phyloP scores from a whole-genome alignment of 345 rosid genomes.

The Pseudoturritis turrita region DNA sequence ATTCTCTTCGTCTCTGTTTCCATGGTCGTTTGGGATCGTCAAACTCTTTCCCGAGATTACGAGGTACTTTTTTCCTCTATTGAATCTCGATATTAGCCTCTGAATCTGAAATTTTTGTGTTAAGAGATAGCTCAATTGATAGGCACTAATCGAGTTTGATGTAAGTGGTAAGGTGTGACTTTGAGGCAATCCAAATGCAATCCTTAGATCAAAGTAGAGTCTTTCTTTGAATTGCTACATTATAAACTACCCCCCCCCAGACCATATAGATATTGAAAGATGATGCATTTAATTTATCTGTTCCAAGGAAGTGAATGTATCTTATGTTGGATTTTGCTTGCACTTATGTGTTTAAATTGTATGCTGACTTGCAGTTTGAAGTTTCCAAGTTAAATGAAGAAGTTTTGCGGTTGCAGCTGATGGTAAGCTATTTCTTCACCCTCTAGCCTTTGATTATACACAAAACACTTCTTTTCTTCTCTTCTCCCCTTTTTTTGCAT shows the following conservation, averaged over 20 bases:
- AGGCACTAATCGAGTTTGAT: neutral
- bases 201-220: neutral
- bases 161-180: too few species aligned
- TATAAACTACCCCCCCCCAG: too few species aligned
- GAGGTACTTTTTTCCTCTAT: conserved; percentile 37
- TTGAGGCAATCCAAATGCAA: neutral
- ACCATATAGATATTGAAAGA: neutral
- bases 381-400: conserved; percentile 28
- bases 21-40: conserved; percentile 83
- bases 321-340: neutral
- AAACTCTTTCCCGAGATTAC: conserved; percentile 62
- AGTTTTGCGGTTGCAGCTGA: conserved; percentile 26
- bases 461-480: neutral
- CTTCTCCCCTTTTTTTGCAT: neutral
- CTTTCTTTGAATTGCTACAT: neutral
- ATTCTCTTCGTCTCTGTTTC: conserved; percentile 56
- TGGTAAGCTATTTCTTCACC: conserved; percentile 17
- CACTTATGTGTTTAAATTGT: neutral
- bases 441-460: neutral
- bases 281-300: neutral
- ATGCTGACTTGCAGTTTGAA: conserved; percentile 25
- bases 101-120: neutral
- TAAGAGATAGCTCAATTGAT: neutral
- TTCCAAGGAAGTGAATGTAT: neutral
- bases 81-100: neutral